Evolutionary conservation across 2,329 filamentous ascomycete genomes (phyloP).

Genomic region (Fusarium bactridioides): DNA sequence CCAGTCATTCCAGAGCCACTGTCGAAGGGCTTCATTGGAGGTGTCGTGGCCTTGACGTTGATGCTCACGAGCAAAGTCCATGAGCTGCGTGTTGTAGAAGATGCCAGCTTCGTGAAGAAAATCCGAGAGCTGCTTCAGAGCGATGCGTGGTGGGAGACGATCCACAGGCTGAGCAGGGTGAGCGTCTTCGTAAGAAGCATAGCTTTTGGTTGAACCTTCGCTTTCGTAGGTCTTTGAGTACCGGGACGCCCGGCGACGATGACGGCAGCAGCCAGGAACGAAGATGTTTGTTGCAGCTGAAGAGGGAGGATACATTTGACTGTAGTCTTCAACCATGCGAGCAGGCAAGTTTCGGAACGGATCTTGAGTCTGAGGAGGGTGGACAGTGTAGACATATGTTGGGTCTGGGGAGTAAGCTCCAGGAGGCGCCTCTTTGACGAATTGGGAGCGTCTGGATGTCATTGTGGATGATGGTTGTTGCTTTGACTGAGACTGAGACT

Average conservation of each 20-base stretch:
- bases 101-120: background rate
- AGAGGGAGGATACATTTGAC: slow-evolving; percentile 3
- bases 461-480: background rate
- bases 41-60: slow-evolving; percentile 2
- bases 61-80: slow-evolving; percentile 8
- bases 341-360: background rate
- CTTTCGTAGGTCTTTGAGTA: background rate
- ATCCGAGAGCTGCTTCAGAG: slow-evolving; percentile 26
- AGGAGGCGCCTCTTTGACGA: background rate
- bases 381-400: slow-evolving; percentile 4
- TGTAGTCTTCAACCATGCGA: slow-evolving; percentile 1
- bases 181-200: background rate
- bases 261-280: slow-evolving; percentile 1
- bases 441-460: slow-evolving; percentile 14
- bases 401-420: background rate
- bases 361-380: background rate
- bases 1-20: slow-evolving; percentile 27
- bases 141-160: slow-evolving; percentile 27
- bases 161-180: background rate
- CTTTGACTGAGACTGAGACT: background rate
- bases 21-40: slow-evolving; percentile 10
- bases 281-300: background rate
- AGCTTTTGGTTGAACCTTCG: slow-evolving; percentile 1
- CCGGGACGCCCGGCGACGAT: slow-evolving; percentile 12
- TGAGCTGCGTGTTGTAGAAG: slow-evolving; percentile 22